Conservation (phyloP, 805 yeast genomes). For the Pichia rugopelliculosa region DNA sequence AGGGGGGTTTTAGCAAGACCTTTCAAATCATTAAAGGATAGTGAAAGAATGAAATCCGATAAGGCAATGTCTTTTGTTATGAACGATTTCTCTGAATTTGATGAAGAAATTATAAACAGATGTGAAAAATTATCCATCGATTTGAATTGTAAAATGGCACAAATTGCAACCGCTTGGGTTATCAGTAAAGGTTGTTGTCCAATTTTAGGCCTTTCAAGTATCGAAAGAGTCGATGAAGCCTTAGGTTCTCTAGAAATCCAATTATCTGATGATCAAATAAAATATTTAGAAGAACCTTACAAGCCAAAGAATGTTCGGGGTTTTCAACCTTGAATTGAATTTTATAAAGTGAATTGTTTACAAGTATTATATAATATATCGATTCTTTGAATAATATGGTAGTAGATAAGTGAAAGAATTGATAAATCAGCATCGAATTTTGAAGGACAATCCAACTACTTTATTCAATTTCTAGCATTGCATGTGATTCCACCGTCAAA, state of each 20-base stretch:
- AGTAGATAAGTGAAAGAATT: too few species aligned
- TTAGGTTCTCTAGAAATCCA: slow-evolving; percentile 34
- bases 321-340: background rate
- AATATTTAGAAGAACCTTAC: slow-evolving; percentile 33
- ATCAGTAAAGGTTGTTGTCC: slow-evolving; percentile 44
- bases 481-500: too few species aligned
- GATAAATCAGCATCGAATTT: too few species aligned
- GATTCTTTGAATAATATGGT: too few species aligned
- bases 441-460: too few species aligned
- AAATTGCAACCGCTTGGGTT: slow-evolving; percentile 48
- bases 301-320: slow-evolving; percentile 1
- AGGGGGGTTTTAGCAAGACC: slow-evolving; percentile 32
- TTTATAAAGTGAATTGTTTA: too few species aligned
- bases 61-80: slow-evolving; percentile 7
- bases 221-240: slow-evolving; percentile 45
- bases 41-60: slow-evolving; percentile 31
- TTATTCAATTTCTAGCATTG: too few species aligned
- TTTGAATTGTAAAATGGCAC: slow-evolving; percentile 44
- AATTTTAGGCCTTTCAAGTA: slow-evolving; percentile 48
- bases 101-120: slow-evolving; percentile 35
- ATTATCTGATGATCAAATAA: slow-evolving; percentile 31
- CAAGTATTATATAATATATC: too few species aligned
- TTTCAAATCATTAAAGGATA: background rate
- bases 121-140: slow-evolving; percentile 50
- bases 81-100: slow-evolving; percentile 18